These are phyloP conservation scores for Mallotus nudiflorus DNA, from an alignment of 345 rosid species.

Conservation along the genomic window DNA sequence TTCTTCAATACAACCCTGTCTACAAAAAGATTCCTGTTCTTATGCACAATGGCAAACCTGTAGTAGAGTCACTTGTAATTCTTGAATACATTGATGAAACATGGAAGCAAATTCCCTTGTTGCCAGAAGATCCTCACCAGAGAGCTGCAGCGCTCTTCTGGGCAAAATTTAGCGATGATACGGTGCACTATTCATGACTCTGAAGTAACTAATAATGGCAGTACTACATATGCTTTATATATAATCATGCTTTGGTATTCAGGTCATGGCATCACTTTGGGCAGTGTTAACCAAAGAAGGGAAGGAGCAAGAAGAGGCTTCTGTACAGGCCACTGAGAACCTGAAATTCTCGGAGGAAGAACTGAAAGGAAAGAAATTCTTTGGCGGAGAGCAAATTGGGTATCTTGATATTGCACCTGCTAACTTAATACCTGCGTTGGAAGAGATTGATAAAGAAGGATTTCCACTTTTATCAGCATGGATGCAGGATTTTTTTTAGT, in stretches of 20 bases:
- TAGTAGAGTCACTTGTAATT: constrained; percentile 34
- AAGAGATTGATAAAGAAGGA: constrained; percentile 28
- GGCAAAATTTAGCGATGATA: constrained; percentile 37
- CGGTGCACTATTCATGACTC: constrained; percentile 28
- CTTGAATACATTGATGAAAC: constrained; percentile 41
- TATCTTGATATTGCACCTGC: constrained; percentile 32
- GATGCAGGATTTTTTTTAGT: constrained; percentile 27
- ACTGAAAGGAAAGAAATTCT: constrained; percentile 41
- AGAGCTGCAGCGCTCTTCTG: constrained; percentile 31
- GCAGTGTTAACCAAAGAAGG: constrained; percentile 15
- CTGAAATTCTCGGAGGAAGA: constrained; percentile 36
- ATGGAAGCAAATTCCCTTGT: constrained; percentile 33
- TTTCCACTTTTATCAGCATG: constrained; percentile 34
- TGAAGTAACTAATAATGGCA: too few relatives aligned
- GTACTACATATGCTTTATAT: too few relatives aligned
- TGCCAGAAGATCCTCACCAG: constrained; percentile 31
- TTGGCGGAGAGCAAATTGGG: constrained; percentile 45
- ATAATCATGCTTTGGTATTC: background rate
- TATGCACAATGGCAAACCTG: constrained; percentile 30
- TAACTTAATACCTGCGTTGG: constrained; percentile 21
- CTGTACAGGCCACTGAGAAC: constrained; percentile 12
- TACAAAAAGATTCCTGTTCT: constrained; percentile 38
- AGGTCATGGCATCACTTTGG: constrained; percentile 33
- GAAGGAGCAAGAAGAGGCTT: constrained; percentile 33
- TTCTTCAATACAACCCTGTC: constrained; percentile 33